Percentiles rank a stretch among this genome's conserved stretches.
phyloP scores from a whole-genome alignment of 208 protist species.

The Leishmania braziliensis region DNA sequence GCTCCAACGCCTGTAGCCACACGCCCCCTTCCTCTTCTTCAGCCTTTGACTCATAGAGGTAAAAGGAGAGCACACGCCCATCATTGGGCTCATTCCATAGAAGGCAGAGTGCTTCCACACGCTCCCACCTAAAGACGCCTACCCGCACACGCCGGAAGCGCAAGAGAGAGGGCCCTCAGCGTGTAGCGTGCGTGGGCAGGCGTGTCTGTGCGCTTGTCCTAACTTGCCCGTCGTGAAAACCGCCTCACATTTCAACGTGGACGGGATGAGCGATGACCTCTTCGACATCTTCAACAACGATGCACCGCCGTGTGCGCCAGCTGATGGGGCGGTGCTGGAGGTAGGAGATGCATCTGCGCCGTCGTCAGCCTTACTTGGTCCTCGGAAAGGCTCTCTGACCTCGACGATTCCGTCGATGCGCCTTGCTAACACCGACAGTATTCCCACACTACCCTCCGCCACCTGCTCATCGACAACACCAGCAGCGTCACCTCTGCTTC shows the following conservation, averaged over 20 bases:
- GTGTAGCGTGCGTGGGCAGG: not conserved
- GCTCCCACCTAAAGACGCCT: not conserved
- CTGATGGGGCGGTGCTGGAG: not conserved
- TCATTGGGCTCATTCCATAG: not conserved
- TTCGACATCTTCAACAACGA: conserved; percentile 53
- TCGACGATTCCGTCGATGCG: not conserved
- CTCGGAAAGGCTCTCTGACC: too few species aligned
- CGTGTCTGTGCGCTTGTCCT: not conserved
- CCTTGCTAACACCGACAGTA: not conserved
- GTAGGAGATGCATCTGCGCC: not conserved
- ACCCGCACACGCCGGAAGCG: not conserved
- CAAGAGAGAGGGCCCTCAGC: not conserved
- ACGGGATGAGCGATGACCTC: conserved; percentile 52
- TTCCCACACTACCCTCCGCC: not conserved
- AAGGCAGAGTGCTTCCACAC: not conserved
- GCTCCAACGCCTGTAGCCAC: not conserved
- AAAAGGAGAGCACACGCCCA: not conserved
- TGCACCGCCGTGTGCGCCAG: not conserved
- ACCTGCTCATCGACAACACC: not conserved
- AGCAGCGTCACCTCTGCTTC: not conserved
- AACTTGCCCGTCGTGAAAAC: not conserved
- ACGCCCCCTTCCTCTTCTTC: too few species aligned
- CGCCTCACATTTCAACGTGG: not conserved
- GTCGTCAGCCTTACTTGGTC: not conserved
- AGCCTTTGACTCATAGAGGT: not conserved